Base-by-base conservation (phyloP, 192 early-diverging fungal genomes). In the Jimgerdemannia lactiflua region DNA sequence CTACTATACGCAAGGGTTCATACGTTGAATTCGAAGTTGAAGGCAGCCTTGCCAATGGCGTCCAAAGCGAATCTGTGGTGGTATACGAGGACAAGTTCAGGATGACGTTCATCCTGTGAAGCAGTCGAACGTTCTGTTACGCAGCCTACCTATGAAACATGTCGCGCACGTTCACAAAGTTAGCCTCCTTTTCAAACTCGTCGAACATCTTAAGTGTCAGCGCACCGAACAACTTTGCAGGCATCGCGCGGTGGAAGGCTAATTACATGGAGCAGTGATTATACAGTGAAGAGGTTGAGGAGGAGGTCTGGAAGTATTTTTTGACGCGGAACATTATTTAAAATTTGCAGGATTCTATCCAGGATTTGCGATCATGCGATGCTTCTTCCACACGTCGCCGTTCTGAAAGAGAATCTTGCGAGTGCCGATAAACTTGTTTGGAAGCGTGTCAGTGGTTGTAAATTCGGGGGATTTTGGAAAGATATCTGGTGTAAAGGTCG, bases 221-320 rank as follows among this genome's bases (percentile, higher is more conserved):
- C 18, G 43, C 64, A n/a, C 76, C 76, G 68, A 81, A 81, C 29
- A 77, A 20, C 4, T 77, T 77, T 20, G 74, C 73, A 18, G 76
- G 76, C 79, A 77, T 74, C 17, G 72, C 64, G 3, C 75, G 67
- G 44, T 74, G 71, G 42, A 81, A 77, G 8, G 76, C 79, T 65
- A 65, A 29, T 29, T 29, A 29, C 29, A 29, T 29, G 29, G 29
- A 1, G 29, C 1, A 1, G 29, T 29, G 29, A 29, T 29, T 29
- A 29, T 29, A 29, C 29, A 29, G 29, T 29, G 29, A 29, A 29
- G 29, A 29, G 29, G 29, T 29, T 29, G 29, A 29, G 29, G 29
- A 29, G 29, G 29, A 0, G 29, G 29, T 29, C 29, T 29, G 29
- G 29, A 29, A 29, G 29, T 29, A 29, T 29, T 29, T 29, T 29